These are phyloP conservation scores for Suillus lakei DNA, from an alignment of 768 basidiomycete genomes.

Conservation along the genomic window DNA sequence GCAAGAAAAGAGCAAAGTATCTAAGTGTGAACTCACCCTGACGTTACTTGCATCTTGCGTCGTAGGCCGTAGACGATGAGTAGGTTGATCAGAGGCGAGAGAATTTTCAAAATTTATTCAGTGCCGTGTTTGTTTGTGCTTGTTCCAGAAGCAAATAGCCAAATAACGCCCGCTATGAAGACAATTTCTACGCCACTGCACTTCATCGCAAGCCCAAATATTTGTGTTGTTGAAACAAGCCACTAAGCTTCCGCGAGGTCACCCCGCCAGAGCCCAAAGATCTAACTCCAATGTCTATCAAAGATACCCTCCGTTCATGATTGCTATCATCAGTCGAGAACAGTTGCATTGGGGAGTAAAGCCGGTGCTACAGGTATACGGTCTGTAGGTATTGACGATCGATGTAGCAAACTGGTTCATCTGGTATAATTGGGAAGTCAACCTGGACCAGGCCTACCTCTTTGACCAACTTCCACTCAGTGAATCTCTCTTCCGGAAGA, in stretches of 20 bases:
- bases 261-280: neutral
- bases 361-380: neutral
- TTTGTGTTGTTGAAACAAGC: neutral
- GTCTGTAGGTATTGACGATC: neutral
- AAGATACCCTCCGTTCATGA: neutral
- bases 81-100: neutral
- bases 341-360: neutral
- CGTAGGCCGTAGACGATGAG: neutral
- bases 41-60: neutral
- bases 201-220: too few relatives aligned
- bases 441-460: neutral
- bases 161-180: too few relatives aligned
- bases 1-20: constrained; percentile 9
- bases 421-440: neutral
- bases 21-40: constrained; percentile 23
- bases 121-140: neutral
- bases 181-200: too few relatives aligned
- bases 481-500: neutral
- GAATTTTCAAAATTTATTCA: constrained; percentile 4
- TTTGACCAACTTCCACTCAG: neutral
- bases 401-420: constrained; percentile 1
- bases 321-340: neutral
- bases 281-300: neutral
- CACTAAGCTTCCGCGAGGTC: neutral
- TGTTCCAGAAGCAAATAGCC: neutral